These are phyloP conservation scores for Orbilia oligospora DNA, from an alignment of 2,329 filamentous ascomycete species.

Conservation along the genomic window DNA sequence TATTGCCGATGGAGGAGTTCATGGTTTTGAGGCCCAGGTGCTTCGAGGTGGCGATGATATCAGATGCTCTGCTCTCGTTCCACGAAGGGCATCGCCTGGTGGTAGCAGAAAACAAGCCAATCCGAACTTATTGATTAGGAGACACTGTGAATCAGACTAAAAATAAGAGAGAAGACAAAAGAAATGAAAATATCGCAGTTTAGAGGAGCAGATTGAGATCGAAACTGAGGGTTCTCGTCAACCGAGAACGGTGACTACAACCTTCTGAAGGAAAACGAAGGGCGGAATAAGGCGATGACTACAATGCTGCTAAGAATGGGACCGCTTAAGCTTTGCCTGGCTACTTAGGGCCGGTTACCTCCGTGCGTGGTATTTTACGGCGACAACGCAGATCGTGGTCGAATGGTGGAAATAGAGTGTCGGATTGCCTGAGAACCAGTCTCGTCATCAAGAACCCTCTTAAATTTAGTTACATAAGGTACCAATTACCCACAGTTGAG, in stretches of 20 bases:
- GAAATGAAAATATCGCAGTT: neutral
- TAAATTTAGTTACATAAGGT: too few species aligned
- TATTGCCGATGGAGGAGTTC: conserved; percentile 55
- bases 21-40: conserved; percentile 35
- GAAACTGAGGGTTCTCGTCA: conserved; percentile 48
- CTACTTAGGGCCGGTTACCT: conserved; percentile 24
- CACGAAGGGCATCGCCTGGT: conserved; percentile 15
- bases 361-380: conserved; percentile 38
- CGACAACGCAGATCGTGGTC: conserved; percentile 34
- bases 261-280: conserved; percentile 43
- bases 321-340: neutral
- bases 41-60: conserved; percentile 34
- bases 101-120: neutral
- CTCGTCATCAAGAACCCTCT: too few species aligned
- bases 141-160: too few species aligned
- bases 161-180: conserved; percentile 8
- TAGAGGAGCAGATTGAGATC: neutral
- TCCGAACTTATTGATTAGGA: neutral
- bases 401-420: too few species aligned
- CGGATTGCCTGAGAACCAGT: too few species aligned
- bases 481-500: too few species aligned
- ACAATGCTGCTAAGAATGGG: neutral
- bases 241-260: conserved; percentile 62
- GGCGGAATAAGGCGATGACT: conserved; percentile 41
- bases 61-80: conserved; percentile 9